These are phyloP conservation scores for Naegleria gruberi DNA, from an alignment of 208 protist genomes.

Conservation along the genomic window DNA sequence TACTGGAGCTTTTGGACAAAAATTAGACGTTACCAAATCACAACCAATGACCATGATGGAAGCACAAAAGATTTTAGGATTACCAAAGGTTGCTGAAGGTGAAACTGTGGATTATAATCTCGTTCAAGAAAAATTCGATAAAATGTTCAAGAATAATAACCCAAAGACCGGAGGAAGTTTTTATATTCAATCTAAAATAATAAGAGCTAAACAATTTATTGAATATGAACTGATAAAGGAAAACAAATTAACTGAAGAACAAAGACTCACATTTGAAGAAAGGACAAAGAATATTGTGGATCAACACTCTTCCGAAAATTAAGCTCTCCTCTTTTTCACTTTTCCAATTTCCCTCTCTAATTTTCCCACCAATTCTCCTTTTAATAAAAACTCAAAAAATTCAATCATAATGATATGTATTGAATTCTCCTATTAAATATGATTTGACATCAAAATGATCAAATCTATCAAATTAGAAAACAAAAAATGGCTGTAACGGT, in stretches of 20 bases:
- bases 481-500: no score
- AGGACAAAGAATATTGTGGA: background rate
- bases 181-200: constrained; percentile 8
- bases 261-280: background rate
- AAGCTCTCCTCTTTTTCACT: no score
- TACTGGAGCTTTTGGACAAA: background rate
- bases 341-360: no score
- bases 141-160: background rate
- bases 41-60: background rate
- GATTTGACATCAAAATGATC: no score
- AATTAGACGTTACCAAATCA: background rate
- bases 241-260: background rate
- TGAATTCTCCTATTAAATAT: no score
- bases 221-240: background rate
- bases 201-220: background rate
- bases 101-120: background rate
- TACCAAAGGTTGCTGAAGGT: background rate
- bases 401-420: no score
- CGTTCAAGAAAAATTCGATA: background rate
- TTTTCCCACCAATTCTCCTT: no score
- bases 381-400: no score
- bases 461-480: no score
- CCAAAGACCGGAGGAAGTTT: background rate
- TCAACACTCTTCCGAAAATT: background rate
- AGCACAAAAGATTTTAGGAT: background rate